Evolutionary conservation across 768 basidiomycete genomes (phyloP).

Genomic region (Fomitopsis serialis): DNA sequence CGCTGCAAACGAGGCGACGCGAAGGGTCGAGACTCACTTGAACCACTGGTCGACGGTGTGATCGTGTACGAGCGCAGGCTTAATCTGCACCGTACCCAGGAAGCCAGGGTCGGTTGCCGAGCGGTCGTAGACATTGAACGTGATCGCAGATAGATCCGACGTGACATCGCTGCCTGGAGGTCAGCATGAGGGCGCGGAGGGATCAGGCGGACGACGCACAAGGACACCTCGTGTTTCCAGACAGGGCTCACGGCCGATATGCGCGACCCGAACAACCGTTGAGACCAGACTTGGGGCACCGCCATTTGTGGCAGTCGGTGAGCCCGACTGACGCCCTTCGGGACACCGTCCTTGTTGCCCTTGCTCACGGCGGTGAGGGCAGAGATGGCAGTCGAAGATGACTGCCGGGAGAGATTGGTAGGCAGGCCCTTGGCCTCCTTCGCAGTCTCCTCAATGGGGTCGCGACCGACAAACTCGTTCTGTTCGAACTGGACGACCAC

Average conservation of each 20-base stretch:
- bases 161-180: slow-evolving; percentile 77
- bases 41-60: slow-evolving; percentile 97
- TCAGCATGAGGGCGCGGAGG: not conserved
- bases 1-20: slow-evolving; percentile 1
- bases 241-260: slow-evolving; percentile 83
- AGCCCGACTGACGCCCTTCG: slow-evolving; percentile 14
- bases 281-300: slow-evolving; percentile 8
- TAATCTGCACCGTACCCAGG: slow-evolving; percentile 87
- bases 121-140: slow-evolving; percentile 90
- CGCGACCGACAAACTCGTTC: slow-evolving; percentile 94
- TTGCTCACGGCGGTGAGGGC: slow-evolving; percentile 60
- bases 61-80: slow-evolving; percentile 86
- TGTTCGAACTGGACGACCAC: slow-evolving; percentile 98
- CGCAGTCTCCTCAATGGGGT: slow-evolving; percentile 79
- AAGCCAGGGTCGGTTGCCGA: slow-evolving; percentile 79
- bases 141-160: slow-evolving; percentile 75
- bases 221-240: slow-evolving; percentile 99
- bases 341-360: slow-evolving; percentile 5
- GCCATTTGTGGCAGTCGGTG: slow-evolving; percentile 23
- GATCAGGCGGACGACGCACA: slow-evolving; percentile 52
- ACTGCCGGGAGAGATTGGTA: slow-evolving; percentile 47
- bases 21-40: slow-evolving; percentile 54
- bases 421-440: slow-evolving; percentile 86
- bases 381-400: slow-evolving; percentile 59
- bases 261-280: slow-evolving; percentile 50